phyloP scores from a whole-genome alignment of 139 green algal genomes.

The Chlorella sp. region DNA sequence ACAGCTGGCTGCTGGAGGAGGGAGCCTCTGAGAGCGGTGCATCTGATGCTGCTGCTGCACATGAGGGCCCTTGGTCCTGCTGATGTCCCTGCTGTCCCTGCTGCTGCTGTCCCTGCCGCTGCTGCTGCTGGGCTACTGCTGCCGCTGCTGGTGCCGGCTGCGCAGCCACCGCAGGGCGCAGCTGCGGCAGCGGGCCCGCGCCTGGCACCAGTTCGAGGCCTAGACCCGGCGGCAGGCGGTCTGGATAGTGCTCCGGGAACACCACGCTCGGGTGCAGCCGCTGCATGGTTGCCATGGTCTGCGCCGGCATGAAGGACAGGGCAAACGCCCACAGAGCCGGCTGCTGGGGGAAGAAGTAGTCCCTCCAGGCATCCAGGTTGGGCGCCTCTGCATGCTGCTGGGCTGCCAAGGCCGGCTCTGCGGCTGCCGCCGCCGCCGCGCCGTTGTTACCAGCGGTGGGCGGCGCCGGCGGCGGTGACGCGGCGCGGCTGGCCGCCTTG shows the following conservation, averaged over 20 bases:
- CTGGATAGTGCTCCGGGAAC: not conserved
- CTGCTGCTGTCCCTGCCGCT: too few species aligned
- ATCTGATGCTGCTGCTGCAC: not conserved
- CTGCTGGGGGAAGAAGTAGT: not conserved
- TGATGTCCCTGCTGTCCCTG: not conserved
- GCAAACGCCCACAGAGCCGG: not conserved
- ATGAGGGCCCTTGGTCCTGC: not conserved
- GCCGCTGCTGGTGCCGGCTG: not conserved
- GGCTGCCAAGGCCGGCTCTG: not conserved
- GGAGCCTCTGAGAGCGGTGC: not conserved
- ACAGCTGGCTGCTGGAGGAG: not conserved
- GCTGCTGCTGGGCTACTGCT: not conserved
- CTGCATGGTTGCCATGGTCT: not conserved
- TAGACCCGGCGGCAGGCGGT: not conserved
- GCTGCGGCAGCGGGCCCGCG: not conserved
- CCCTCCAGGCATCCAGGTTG: not conserved
- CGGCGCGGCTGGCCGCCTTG: not conserved
- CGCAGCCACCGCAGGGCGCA: not conserved
- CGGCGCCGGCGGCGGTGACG: not conserved
- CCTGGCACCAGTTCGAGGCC: not conserved
- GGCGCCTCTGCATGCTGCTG: not conserved
- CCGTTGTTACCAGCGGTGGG: not conserved
- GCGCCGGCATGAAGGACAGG: not conserved
- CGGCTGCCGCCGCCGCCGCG: not conserved
- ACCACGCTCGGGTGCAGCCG: not conserved